Percentiles rank a stretch among this genome's conserved stretches.
phyloP scores from a whole-genome alignment of 2,329 filamentous ascomycete genomes.

The Xylaria sp. region DNA sequence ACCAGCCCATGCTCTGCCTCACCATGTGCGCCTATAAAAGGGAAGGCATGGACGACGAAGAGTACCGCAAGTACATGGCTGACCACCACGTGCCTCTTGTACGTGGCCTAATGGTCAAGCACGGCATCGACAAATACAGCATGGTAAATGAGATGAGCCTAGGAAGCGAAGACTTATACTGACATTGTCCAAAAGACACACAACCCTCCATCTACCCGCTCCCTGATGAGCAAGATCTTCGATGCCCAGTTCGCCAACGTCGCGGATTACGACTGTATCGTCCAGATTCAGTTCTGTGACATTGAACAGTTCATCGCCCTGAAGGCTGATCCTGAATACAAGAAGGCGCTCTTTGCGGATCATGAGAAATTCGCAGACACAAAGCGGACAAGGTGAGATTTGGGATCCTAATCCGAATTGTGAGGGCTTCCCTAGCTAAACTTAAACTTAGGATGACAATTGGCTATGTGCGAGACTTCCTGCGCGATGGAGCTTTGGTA shows the following conservation, averaged over 20 bases:
- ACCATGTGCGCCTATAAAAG: slow-evolving; percentile 13
- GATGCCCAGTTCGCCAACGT: slow-evolving; percentile 6
- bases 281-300: slow-evolving; percentile 10
- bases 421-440: not conserved
- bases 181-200: not conserved
- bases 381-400: not conserved
- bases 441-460: slow-evolving; percentile 3
- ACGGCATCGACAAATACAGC: slow-evolving; percentile 10
- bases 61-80: slow-evolving; percentile 11
- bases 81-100: slow-evolving; percentile 10
- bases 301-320: slow-evolving; percentile 4
- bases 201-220: not conserved
- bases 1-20: slow-evolving; percentile 6
- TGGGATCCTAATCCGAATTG: not conserved
- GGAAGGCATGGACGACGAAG: slow-evolving; percentile 7
- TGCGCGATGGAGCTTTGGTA: slow-evolving; percentile 1
- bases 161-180: not conserved
- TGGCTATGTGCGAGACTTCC: slow-evolving; percentile 5
- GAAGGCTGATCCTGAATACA: slow-evolving; percentile 12
- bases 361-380: slow-evolving; percentile 12
- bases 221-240: slow-evolving; percentile 14
- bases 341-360: slow-evolving; percentile 3
- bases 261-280: slow-evolving; percentile 13
- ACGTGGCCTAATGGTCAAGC: slow-evolving; percentile 9
- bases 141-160: slow-evolving; percentile 1